Conservation (phyloP, 1,284 basidiomycete genomes). For the Rhodotorula sp. region DNA sequence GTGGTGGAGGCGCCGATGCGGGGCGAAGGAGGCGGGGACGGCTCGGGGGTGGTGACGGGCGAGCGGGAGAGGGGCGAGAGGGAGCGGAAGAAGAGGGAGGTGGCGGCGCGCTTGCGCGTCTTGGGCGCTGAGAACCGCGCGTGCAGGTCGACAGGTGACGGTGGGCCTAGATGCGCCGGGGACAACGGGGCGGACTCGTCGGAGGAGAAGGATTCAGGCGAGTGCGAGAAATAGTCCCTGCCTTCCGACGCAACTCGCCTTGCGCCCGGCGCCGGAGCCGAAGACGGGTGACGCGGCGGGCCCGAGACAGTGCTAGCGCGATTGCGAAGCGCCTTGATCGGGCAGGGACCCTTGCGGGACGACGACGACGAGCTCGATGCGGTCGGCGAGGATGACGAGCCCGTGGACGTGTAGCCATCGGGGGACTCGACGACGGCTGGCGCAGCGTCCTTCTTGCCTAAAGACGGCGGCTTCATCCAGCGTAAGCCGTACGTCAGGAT, state of each 20-base stretch:
- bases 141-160: neutral
- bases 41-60: neutral
- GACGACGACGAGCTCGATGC: neutral
- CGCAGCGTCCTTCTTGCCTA: neutral
- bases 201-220: neutral
- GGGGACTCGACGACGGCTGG: neutral
- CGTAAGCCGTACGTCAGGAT: neutral
- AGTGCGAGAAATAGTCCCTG: neutral
- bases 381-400: neutral
- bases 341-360: neutral
- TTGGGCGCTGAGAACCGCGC: neutral
- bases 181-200: neutral
- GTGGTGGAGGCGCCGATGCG: neutral
- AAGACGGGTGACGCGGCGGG: neutral
- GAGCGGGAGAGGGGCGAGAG: constrained; percentile 4
- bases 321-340: neutral
- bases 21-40: neutral
- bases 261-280: neutral
- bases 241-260: neutral
- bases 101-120: neutral
- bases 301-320: neutral
- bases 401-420: neutral
- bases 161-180: neutral
- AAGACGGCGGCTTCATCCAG: neutral
- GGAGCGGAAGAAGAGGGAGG: constrained; percentile 2